phyloP scores from a whole-genome alignment of 192 early-diverging fungal genomes.

The Polychytrium aggregatum region DNA sequence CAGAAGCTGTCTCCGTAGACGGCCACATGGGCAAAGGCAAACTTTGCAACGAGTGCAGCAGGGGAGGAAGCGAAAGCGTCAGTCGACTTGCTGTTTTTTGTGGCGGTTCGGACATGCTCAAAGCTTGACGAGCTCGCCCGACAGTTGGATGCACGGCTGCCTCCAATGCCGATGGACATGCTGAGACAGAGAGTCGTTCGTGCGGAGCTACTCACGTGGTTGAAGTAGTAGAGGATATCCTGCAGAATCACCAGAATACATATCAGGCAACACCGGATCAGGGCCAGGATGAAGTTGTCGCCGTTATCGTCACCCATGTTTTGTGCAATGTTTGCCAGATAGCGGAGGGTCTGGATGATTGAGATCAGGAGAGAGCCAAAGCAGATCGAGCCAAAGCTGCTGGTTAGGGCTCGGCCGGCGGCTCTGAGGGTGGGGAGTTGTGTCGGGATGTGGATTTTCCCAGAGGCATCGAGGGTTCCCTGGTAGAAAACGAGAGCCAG shows the following conservation, averaged over 20 bases:
- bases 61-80: no score
- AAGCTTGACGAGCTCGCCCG: background rate
- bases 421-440: no score
- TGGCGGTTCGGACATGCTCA: background rate
- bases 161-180: background rate
- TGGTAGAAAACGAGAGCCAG: slow-evolving; percentile 72
- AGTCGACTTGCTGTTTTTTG: no score
- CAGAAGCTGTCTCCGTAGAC: no score
- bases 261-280: slow-evolving; percentile 53
- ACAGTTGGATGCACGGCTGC: background rate
- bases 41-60: slow-evolving; percentile 72
- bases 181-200: background rate
- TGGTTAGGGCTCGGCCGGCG: slow-evolving; percentile 56
- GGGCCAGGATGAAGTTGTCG: slow-evolving; percentile 40
- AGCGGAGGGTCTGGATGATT: slow-evolving; percentile 47
- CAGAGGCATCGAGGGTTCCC: slow-evolving; percentile 37
- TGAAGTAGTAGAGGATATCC: slow-evolving; percentile 54
- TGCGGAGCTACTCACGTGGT: no score
- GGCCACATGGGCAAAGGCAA: slow-evolving; percentile 87
- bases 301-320: slow-evolving; percentile 16
- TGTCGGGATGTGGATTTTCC: slow-evolving; percentile 45
- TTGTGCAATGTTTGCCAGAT: slow-evolving; percentile 34
- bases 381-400: slow-evolving; percentile 64
- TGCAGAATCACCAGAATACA: slow-evolving; percentile 65
- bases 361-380: slow-evolving; percentile 54